Evolutionary conservation across 108 stramenopile species (phyloP), one percentile per base, ranked within the genome.

Genomic region (Phaeodactylum tricornutum): DNA sequence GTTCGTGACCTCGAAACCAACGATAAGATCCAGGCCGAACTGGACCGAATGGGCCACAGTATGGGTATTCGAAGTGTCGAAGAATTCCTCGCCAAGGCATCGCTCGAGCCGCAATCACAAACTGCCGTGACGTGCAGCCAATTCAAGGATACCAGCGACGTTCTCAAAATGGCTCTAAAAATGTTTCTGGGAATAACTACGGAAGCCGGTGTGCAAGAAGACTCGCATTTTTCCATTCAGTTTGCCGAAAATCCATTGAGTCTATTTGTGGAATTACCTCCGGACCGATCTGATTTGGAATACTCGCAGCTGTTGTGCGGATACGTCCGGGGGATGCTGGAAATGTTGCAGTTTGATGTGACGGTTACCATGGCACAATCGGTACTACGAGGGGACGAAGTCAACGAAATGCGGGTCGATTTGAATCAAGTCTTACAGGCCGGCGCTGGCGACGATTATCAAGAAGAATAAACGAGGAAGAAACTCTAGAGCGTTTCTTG

Each of bases 1-100:
- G 57, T 96, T 2, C 74, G 87, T 25, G 93, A 96, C 57, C 75
- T 77, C 43, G 87, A 91, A 63, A 59, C 74, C 39, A 53, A 69
- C 28, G 81, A 85, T 19, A 70, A 80, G 29, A 59, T 68, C 32
- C 21, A 59, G 0, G 37, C 42, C 0, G 84, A 94, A 58, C 73
- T 96, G 45, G 90, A 95, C 24, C 53, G 66, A n/a, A 98, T 98
- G 63, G 97, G 97, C 0, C 77, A 94, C 51, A 87, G 81, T 54
- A 98, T 98, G 17, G 97, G 97, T 17, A 77, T 92, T 23, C 84
- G 95, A 14, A 75, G 87, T 26, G 79, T 98, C 22, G 97, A 98
- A 59, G 97, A 98, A 55, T 92, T 95, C 34, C 66, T 98, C 0
- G 92, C 93, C 60, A 98, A 96, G 78, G 67, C 85, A 69, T 71